phyloP scores from a whole-genome alignment of 73 alveolate species.

The Halteria grandinella region DNA sequence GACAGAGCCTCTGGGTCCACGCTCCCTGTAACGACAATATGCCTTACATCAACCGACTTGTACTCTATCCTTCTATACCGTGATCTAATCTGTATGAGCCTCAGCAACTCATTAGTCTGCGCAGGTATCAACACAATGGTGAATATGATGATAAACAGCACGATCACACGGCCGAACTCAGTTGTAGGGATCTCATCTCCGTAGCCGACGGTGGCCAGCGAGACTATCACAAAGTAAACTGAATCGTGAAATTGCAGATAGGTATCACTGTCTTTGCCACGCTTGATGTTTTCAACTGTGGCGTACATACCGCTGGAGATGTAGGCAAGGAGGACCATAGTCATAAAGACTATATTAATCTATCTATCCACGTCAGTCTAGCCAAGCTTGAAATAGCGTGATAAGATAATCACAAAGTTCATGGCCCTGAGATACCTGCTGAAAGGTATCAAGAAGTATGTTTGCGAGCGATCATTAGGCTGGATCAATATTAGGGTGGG shows the following conservation, averaged over 20 bases:
- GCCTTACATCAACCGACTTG: constrained; percentile 79
- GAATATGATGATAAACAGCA: constrained; percentile 81
- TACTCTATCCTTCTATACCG: constrained; percentile 27
- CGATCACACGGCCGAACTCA: constrained; percentile 77
- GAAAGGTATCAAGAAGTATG: constrained; percentile 13
- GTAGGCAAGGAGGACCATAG: constrained; percentile 51
- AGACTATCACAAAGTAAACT: constrained; percentile 88
- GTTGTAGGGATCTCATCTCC: constrained; percentile 89
- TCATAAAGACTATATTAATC: constrained; percentile 47
- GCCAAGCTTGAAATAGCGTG: constrained; percentile 30
- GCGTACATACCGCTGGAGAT: constrained; percentile 62
- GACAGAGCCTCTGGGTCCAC: constrained; percentile 84
- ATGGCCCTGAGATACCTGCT: constrained; percentile 47
- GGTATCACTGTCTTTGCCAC: neutral
- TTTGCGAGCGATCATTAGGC: neutral
- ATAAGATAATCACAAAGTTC: neutral
- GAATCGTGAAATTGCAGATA: constrained; percentile 74
- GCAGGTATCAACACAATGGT: constrained; percentile 87
- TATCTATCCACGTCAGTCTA: constrained; percentile 64
- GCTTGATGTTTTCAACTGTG: constrained; percentile 49
- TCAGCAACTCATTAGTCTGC: constrained; percentile 85
- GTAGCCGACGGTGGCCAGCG: constrained; percentile 94
- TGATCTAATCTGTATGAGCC: constrained; percentile 81
- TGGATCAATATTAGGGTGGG: constrained; percentile 21
- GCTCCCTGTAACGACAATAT: constrained; percentile 89